These are phyloP conservation scores for Microbotryum lychnidis-dioicae DNA, from an alignment of 1,284 basidiomycete species.

Conservation along the genomic window DNA sequence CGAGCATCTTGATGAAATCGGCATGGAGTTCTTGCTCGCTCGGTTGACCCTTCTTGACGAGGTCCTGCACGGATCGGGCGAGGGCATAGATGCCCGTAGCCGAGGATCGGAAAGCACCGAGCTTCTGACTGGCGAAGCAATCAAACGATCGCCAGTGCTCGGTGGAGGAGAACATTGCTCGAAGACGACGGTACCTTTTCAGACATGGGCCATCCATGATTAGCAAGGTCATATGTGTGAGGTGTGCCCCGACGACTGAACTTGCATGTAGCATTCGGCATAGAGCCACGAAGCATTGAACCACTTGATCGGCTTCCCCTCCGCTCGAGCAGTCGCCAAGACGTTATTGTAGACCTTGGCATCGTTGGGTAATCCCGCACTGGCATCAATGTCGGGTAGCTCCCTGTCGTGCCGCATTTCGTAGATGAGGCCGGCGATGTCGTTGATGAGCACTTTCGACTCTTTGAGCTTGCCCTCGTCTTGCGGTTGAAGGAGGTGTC, in stretches of 20 bases:
- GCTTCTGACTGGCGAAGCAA: constrained; percentile 75
- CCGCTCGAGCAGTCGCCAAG: constrained; percentile 49
- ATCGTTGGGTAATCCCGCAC: constrained; percentile 43
- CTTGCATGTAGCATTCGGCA: constrained; percentile 65
- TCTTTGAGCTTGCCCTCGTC: constrained; percentile 48
- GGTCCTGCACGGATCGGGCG: constrained; percentile 15
- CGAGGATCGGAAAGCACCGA: constrained; percentile 70
- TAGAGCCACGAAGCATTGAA: constrained; percentile 87
- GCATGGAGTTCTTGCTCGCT: constrained; percentile 53
- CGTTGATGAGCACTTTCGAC: constrained; percentile 70
- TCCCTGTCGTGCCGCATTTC: constrained; percentile 73
- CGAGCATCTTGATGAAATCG: constrained; percentile 69
- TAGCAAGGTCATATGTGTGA: constrained; percentile 47
- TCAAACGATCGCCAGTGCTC: constrained; percentile 70
- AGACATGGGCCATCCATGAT: neutral
- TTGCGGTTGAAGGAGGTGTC: constrained; percentile 46
- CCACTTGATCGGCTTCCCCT: constrained; percentile 64
- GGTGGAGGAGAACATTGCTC: constrained; percentile 64
- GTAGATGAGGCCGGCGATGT: constrained; percentile 65
- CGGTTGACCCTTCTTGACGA: constrained; percentile 38
- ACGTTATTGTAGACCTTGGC: constrained; percentile 65
- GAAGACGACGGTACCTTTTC: constrained; percentile 70
- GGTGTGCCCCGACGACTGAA: constrained; percentile 2
- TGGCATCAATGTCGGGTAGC: constrained; percentile 39
- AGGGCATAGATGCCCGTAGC: constrained; percentile 62